Evolutionary conservation across 129 eudicot genomes (phyloP), one percentile per base, ranked within the genome.

Genomic region (Flaveria robusta): DNA sequence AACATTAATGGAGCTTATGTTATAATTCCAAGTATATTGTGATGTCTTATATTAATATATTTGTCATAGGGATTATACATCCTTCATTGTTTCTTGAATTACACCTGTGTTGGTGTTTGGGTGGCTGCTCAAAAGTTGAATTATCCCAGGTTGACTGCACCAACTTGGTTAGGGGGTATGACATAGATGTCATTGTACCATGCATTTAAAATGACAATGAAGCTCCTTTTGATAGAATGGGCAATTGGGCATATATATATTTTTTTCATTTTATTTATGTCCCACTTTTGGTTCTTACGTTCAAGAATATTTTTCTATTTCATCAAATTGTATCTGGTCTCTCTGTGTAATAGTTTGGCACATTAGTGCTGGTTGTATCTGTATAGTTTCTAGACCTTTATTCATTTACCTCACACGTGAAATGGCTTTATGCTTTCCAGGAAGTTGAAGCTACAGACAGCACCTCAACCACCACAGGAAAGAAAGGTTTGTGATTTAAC

Each of bases 401-500:
- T 11, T 26, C 34, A 24, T 74, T 47, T 74, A 26, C 70, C 62
- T 46, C 59, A 68, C 19, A 34, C 43, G 20, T 71, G 76, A 46
- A 70, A 71, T 71, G 51, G 66, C 51, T 37, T 56, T 70, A 47
- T 74, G 46, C 72, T 31, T 71, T 81, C 82, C 88, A 94, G 98
- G 98, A 94, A 71, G 76, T 16, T 59, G 88, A 83, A 55, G 9
- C 72, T 27, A 87, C 71, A 15, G 23, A 68, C 24, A 54, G 20
- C 67, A 66, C 81, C 71, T 46, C 74, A 46, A 34, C 74, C 66
- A 60, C 43, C 75, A 87, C 60, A 24, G 84, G 76, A 80, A 91
- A 83, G 72, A 87, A 87, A 91, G n/a, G 98, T 86, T 79, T 72
- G 83, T 55, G 47, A 77, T 34, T 62, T 54, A 11, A 18, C 63